Base-by-base conservation (phyloP, 257 asterid species). In the Solanum pennellii region DNA sequence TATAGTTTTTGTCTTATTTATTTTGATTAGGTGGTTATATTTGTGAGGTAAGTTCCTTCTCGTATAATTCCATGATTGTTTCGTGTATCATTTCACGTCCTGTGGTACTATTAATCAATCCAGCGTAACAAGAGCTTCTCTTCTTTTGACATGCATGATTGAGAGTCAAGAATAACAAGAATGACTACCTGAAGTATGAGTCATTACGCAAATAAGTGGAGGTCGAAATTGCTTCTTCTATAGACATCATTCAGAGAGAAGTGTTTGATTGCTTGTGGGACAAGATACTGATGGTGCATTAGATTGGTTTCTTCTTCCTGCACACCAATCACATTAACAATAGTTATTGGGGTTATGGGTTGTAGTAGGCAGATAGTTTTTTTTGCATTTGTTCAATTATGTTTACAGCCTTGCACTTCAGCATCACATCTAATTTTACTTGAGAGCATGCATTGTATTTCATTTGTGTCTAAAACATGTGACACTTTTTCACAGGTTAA, bases 401-500 rank as follows among this genome's bases (percentile, higher is more conserved):
- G 41, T 79, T 79, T 45, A 44, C 84, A 3, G 84, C 25, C 41
- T 42, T 79, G 25, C 85, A 80, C 5, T 80, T 80, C 85, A 47
- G 42, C 20, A 47, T 29, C 66, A 47, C 66, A 27, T 80, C 25
- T 80, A 9, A 1, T 47, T 80, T 80, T 27, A 47, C 41, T 47
- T 29, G 68, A 31, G 29, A 80, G 68, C 27, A 27, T 47, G 27
- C 66, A 47, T 80, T 52, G 5, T 47, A 29, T 31, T 80, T 47
- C 85, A 47, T 47, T 29, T 80, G 44, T 80, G 85, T 47, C 85
- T 80, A 45, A 47, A 29, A 29, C 85, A 80, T 16, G 85, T 18
- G 42, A 49, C 66, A 47, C 68, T 80, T 75, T 86, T 88, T 79
- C 91, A 75, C 94, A 97, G 99, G 99, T 97, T 68, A 97, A 97